A percentile compares a stretch with the other conserved stretches of the same genome.
These are phyloP conservation scores for Vaccinium macrocarpon DNA, from an alignment of 148 eudicot species.

Conservation along the genomic window DNA sequence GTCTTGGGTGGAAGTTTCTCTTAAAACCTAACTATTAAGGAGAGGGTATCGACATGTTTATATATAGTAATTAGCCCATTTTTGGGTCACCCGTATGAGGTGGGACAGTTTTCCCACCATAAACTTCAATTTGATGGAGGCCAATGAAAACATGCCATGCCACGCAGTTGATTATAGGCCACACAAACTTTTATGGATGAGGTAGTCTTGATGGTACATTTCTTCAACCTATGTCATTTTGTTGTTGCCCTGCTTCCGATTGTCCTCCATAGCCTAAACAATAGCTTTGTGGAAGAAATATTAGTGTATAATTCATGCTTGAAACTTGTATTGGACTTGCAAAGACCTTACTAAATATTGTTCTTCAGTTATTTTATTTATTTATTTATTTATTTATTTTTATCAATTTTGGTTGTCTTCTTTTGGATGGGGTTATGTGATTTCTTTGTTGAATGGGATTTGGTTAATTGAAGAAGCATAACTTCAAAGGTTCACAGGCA, in stretches of 20 bases:
- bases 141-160: neutral
- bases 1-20: neutral
- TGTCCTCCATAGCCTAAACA: neutral
- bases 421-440: neutral
- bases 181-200: neutral
- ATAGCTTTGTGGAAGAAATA: neutral
- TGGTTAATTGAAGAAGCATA: neutral
- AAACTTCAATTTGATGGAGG: neutral
- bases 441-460: neutral
- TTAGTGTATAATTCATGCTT: neutral
- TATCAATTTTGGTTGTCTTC: neutral
- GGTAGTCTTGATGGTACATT: neutral
- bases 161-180: neutral
- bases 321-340: neutral
- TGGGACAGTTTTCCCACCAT: neutral
- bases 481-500: neutral
- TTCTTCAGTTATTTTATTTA: neutral
- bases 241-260: neutral
- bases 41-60: neutral
- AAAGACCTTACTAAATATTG: neutral
- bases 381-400: neutral
- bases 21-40: neutral
- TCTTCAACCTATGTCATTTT: neutral
- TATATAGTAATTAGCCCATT: neutral
- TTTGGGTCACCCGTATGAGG: neutral